Base-by-base conservation (phyloP, 345 rosid species). In the Populus ilicifolia region DNA sequence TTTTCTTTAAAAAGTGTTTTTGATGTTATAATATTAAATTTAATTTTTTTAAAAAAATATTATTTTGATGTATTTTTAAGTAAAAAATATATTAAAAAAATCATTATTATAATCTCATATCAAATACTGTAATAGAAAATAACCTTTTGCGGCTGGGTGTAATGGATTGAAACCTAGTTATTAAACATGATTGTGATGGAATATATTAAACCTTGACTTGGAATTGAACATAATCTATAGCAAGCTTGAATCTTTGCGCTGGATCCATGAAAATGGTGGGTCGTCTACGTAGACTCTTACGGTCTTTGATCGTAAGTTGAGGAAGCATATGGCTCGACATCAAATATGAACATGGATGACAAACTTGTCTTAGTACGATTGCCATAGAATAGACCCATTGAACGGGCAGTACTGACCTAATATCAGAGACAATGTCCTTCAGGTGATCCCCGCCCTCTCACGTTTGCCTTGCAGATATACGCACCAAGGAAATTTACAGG, bases 381-480 rank as follows among this genome's bases (percentile, higher is more conserved):
- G 25, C 16, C 61, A 59, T 25, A 13, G 35, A 68, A 23, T 6
- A 69, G 56, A 43, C 70, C 50, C 70, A 21, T 48, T n/a, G 48
- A 13, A 46, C 4, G 39, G 75, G 29, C n/a, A 33, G 79, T 18
- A 12, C 30, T 59, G 63, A 63, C 21, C 67, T 76, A 25, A 39
- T 23, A 54, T 52, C 36, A 48, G 25, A 35, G 59, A 61, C 12
- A 77, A 29, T 70, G 74, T 77, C 46, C 70, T 69, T 14, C 8
- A 46, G 62, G 36, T 25, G 44, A 44, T 2, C 61, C 75, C 64
- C 43, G 17, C 70, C 17, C 6, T 36, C 66, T 73, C 81, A 56
- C 83, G 71, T 44, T 83, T 70, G 80, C 6, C 44, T 5, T 20
- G 27, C 44, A 66, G n/a, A 75, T 66, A 2, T 14, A 54, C 52